Percentiles rank a stretch among this genome's conserved stretches.
Evolutionary conservation across 2,329 filamentous ascomycete genomes (phyloP).

Genomic region (Cylindrodendrum hubeiense): DNA sequence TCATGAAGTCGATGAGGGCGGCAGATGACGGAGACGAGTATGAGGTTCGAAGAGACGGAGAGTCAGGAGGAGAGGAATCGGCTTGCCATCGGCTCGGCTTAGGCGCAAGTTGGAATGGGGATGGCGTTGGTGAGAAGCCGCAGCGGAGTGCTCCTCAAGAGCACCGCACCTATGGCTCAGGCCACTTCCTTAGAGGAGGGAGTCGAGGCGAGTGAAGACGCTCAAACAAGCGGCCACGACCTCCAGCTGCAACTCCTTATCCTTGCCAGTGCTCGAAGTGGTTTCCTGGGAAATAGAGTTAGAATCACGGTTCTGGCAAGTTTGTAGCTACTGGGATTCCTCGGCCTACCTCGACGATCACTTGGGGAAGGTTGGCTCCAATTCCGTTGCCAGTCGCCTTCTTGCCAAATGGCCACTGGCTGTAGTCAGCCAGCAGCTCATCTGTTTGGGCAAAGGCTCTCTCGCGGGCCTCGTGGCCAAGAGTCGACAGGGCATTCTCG

Average conservation of each 20-base stretch:
- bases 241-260: slow-evolving; percentile 96
- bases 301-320: slow-evolving; percentile 18
- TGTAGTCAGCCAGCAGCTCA: slow-evolving; percentile 94
- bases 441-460: slow-evolving; percentile 97
- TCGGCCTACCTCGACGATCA: slow-evolving; percentile 77
- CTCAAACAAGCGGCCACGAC: slow-evolving; percentile 96
- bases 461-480: slow-evolving; percentile 94
- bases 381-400: slow-evolving; percentile 85
- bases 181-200: slow-evolving; percentile 75
- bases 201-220: slow-evolving; percentile 98
- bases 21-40: slow-evolving; percentile 23
- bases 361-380: slow-evolving; percentile 90
- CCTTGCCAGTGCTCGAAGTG: slow-evolving; percentile 78
- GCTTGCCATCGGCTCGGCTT: slow-evolving; percentile 26
- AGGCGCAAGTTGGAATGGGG: slow-evolving; percentile 32
- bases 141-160: slow-evolving; percentile 25
- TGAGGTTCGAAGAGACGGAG: slow-evolving; percentile 29
- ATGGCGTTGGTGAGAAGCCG: slow-evolving; percentile 22
- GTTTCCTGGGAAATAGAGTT: slow-evolving; percentile 70
- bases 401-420: slow-evolving; percentile 95
- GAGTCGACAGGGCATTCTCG: slow-evolving; percentile 94
- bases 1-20: slow-evolving; percentile 29
- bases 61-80: slow-evolving; percentile 30
- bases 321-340: neutral
- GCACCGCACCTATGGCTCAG: slow-evolving; percentile 21